Evolutionary conservation across 768 basidiomycete genomes (phyloP).

Genomic region (Dioszegia crocea): DNA sequence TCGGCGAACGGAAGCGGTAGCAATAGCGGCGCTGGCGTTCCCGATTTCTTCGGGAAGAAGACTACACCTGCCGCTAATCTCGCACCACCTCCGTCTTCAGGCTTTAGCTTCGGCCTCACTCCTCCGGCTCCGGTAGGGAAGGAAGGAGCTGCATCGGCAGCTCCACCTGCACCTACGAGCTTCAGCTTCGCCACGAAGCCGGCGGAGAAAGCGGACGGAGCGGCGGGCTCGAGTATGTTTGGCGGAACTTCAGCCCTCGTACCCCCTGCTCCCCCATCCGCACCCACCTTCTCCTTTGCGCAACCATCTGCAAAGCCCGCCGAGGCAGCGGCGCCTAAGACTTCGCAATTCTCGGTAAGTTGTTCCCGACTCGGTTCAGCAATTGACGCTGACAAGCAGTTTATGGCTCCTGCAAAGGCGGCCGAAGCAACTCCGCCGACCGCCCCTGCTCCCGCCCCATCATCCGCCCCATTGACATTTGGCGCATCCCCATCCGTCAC

Average conservation of each 20-base stretch:
- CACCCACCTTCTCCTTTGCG: slow-evolving; percentile 9
- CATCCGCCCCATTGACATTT: not conserved
- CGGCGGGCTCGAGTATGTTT: not conserved
- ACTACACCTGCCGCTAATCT: slow-evolving; percentile 10
- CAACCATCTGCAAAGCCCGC: slow-evolving; percentile 1
- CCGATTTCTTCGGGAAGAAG: slow-evolving; percentile 23
- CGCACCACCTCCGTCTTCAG: slow-evolving; percentile 6
- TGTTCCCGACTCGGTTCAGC: not conserved
- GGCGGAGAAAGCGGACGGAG: not conserved
- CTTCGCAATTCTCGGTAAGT: not conserved
- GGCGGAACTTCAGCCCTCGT: not conserved
- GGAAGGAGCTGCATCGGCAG: not conserved
- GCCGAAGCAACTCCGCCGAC: not conserved
- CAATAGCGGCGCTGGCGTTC: slow-evolving; percentile 5
- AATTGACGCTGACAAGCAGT: not conserved
- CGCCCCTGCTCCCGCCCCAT: not conserved
- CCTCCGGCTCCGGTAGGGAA: no score
- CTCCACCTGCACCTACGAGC: not conserved
- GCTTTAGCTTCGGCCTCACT: slow-evolving; percentile 10
- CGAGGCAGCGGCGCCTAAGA: not conserved
- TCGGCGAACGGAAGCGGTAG: not conserved
- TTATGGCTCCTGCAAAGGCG: not conserved
- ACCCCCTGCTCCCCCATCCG: not conserved
- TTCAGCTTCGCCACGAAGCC: slow-evolving; percentile 11
- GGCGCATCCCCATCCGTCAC: slow-evolving; percentile 1